These are phyloP conservation scores for Lotmaria passim DNA, from an alignment of 208 protist genomes.

Conservation along the genomic window DNA sequence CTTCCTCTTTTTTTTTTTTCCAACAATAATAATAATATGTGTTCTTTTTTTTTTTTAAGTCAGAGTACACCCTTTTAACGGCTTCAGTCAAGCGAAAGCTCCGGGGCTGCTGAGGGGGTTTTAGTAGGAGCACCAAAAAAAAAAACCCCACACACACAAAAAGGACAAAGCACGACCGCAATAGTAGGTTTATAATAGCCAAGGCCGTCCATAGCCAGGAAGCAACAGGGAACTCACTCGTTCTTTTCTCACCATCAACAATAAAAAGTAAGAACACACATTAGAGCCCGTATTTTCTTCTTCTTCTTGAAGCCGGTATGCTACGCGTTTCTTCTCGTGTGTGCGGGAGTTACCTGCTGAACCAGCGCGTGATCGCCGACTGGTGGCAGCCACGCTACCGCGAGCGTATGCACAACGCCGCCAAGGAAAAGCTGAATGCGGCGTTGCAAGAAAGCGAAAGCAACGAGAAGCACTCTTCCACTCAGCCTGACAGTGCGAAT, in stretches of 20 bases:
- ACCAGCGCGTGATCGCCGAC: constrained; percentile 66
- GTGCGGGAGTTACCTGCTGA: constrained; percentile 63
- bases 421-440: constrained; percentile 48
- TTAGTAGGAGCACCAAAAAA: no score
- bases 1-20: constrained; percentile 23
- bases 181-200: no score
- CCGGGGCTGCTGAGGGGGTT: no score
- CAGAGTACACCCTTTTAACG: background rate
- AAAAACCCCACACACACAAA: background rate
- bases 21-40: background rate
- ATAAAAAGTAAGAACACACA: no score
- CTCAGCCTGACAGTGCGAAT: background rate
- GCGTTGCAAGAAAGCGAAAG: constrained; percentile 30
- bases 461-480: background rate
- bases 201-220: no score
- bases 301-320: no score
- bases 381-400: constrained; percentile 86
- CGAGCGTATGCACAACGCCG: constrained; percentile 63
- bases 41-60: background rate
- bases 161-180: no score
- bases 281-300: no score
- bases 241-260: no score
- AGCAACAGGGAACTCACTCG: no score
- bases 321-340: constrained; percentile 27
- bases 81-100: background rate